Evolutionary conservation across 768 basidiomycete genomes (phyloP).

Genomic region (Daedalea quercina): DNA sequence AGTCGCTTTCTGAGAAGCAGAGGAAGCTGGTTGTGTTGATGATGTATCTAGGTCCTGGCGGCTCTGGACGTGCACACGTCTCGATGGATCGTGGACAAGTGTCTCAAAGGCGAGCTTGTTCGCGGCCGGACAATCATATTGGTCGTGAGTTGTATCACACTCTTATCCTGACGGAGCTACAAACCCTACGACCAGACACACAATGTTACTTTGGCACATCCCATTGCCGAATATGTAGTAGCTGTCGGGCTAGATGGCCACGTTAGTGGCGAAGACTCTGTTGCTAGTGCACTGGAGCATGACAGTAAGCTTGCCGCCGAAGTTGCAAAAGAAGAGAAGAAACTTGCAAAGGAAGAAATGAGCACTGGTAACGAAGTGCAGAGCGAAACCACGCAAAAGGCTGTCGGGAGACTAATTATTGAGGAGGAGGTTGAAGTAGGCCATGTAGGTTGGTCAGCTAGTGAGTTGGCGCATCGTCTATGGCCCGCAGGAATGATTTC

Average conservation of each 20-base stretch:
- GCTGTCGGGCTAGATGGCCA: conserved; percentile 10
- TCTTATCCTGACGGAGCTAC: no score
- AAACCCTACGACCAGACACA: conserved; percentile 10
- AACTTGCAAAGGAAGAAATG: conserved; percentile 14
- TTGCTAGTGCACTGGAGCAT: conserved; percentile 7
- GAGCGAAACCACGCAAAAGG: conserved; percentile 9
- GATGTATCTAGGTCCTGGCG: conserved; percentile 27
- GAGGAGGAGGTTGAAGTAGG: conserved; percentile 31
- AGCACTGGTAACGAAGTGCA: conserved; percentile 17
- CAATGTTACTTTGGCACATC: conserved; percentile 11
- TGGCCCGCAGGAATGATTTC: no score
- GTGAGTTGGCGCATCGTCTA: conserved; percentile 16
- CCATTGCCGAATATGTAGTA: conserved; percentile 16
- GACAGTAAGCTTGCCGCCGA: conserved; percentile 22
- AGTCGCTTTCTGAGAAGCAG: not conserved
- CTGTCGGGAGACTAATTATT: conserved; percentile 26
- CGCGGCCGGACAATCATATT: conserved; percentile 41
- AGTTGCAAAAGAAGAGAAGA: conserved; percentile 16
- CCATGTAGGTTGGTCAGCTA: conserved; percentile 28
- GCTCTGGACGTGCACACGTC: conserved; percentile 46
- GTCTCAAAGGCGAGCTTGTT: conserved; percentile 39
- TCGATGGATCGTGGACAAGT: conserved; percentile 42
- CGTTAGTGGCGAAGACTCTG: conserved; percentile 6
- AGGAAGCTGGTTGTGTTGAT: not conserved
- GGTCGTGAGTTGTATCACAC: conserved; percentile 28